phyloP scores from a whole-genome alignment of 306 rosid species.

The Comarum palustre region DNA sequence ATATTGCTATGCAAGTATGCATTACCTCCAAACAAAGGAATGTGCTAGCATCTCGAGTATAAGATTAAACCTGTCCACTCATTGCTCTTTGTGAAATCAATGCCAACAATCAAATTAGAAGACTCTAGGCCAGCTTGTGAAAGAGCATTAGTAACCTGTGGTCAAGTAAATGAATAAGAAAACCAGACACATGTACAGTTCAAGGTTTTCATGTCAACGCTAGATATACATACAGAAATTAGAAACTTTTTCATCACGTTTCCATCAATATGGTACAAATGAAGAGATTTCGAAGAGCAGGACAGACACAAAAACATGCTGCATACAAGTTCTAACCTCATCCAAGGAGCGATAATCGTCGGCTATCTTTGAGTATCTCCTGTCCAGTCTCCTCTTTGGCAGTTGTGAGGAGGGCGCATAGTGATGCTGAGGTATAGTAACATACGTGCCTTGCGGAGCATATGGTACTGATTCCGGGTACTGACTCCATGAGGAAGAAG shows the following conservation, averaged over 20 bases:
- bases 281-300: too few relatives aligned
- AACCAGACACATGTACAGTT: neutral
- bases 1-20: slow-evolving; percentile 10
- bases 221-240: neutral
- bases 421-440: slow-evolving; percentile 38
- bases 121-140: slow-evolving; percentile 85
- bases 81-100: slow-evolving; percentile 93
- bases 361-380: slow-evolving; percentile 67
- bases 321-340: slow-evolving; percentile 50
- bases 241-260: neutral
- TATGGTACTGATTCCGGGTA: slow-evolving; percentile 41
- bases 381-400: slow-evolving; percentile 47
- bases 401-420: slow-evolving; percentile 34
- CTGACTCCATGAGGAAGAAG: slow-evolving; percentile 50
- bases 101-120: slow-evolving; percentile 84
- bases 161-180: slow-evolving; percentile 7
- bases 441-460: slow-evolving; percentile 31
- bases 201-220: slow-evolving; percentile 18
- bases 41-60: slow-evolving; percentile 27
- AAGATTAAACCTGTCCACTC: slow-evolving; percentile 79
- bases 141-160: slow-evolving; percentile 80
- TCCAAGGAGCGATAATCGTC: slow-evolving; percentile 75
- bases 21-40: slow-evolving; percentile 16
- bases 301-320: slow-evolving; percentile 15
- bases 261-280: neutral